phyloP scores from a whole-genome alignment of 148 eudicot species.

The Oxyria digyna region DNA sequence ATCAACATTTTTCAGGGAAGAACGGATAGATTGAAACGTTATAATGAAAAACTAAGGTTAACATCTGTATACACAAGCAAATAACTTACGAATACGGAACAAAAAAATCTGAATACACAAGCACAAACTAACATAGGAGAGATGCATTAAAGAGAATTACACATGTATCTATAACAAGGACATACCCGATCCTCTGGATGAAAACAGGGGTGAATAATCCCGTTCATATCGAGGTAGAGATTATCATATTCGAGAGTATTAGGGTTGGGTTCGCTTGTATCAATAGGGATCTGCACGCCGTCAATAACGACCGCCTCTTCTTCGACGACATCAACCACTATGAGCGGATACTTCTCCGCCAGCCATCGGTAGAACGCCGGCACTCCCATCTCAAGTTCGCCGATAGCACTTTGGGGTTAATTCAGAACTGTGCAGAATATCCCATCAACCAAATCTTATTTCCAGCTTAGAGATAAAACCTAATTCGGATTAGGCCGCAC shows the following conservation, averaged over 20 bases:
- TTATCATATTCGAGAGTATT: conserved; percentile 72
- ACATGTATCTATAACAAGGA: background rate
- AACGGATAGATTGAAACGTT: background rate
- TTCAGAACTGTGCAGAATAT: too few relatives aligned
- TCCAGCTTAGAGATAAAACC: too few relatives aligned
- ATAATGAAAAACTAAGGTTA: background rate
- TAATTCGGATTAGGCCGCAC: too few relatives aligned
- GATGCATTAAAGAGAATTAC: background rate
- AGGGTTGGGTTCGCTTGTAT: conserved; percentile 79
- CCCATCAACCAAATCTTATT: too few relatives aligned
- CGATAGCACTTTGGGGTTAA: too few relatives aligned
- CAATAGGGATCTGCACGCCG: conserved; percentile 67
- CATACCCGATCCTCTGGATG: conserved; percentile 94
- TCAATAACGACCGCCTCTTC: conserved; percentile 68
- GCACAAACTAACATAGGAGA: background rate
- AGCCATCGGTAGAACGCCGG: conserved; percentile 97
- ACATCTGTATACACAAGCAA: background rate
- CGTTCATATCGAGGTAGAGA: conserved; percentile 84
- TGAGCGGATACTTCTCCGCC: conserved; percentile 96
- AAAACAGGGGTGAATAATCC: conserved; percentile 88
- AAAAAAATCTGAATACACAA: background rate
- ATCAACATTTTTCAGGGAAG: background rate
- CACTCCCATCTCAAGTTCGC: conserved; percentile 54
- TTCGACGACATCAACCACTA: conserved; percentile 68
- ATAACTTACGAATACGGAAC: background rate